Base-by-base conservation (phyloP, 192 early-diverging fungal species). In the Coemansia sp. region DNA sequence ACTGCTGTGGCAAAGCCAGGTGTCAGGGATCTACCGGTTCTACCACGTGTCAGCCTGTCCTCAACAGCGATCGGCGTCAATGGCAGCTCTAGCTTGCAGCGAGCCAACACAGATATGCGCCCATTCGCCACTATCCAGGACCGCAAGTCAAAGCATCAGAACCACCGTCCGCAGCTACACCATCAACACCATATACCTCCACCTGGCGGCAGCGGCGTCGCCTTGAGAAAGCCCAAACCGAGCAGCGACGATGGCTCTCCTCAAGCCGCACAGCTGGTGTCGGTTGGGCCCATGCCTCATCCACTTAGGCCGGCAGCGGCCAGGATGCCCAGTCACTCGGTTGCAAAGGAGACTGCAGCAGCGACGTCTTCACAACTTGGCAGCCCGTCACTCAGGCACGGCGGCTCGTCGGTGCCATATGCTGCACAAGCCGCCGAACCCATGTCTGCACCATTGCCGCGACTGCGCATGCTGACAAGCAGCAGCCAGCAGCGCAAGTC, bases 81-180 rank as follows among this genome's bases (percentile, higher is more conserved):
- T 27, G 60, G 26, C 59, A 57, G 41, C 58, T 62, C 37, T 19
- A 36, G 52, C 9, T 56, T 77, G 60, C 75, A 78, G 33, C 58
- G 75, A 9, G 69, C 68, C 24, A 71, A 78, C 58, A 72, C 68
- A 8, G 69, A 78, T 36, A 62, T 61, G 56, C 75, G 66, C 4
- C 38, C 70, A 19, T 65, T 71, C n/a, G 41, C 60, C 19, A n/a
- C 54, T 12, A 26, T 50, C 19, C 62, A 56, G 39, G 55, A 50
- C 27, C 53, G 21, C 18, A 56, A 27, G 24, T 3, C 26, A 17
- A 33, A 34, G 19, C 42, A 27, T 21, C 42, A 54, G 38, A 3
- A 50, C 46, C 46, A 50, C 12, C 46, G 46, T 4, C 46, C 46
- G 1, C 46, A 50, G 11, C 24, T 50, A 15, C 38, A 62, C 4